Percentiles rank a stretch among this genome's conserved stretches.
These are phyloP conservation scores for Drechslera avenae DNA, from an alignment of 2,329 filamentous ascomycete species.

Conservation along the genomic window DNA sequence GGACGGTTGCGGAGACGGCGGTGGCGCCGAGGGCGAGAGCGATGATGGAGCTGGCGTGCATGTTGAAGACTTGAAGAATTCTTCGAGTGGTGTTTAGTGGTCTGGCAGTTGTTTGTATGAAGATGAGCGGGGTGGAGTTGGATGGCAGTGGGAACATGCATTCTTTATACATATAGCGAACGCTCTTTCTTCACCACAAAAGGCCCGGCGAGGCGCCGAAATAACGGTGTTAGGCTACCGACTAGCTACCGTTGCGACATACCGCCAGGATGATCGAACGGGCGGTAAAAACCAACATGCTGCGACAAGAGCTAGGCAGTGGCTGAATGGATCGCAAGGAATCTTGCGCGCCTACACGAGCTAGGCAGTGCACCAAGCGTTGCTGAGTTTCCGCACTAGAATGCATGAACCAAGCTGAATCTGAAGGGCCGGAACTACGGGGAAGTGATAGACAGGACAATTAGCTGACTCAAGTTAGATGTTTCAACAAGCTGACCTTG, in stretches of 20 bases:
- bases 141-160: neutral
- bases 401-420: too few species aligned
- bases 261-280: too few species aligned
- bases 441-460: too few species aligned
- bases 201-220: neutral
- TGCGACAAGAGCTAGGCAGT: too few species aligned
- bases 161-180: neutral
- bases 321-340: neutral
- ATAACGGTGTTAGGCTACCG: neutral
- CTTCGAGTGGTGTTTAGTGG: neutral
- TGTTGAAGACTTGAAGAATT: neutral
- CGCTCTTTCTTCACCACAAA: neutral
- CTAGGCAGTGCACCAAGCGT: too few species aligned
- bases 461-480: too few species aligned
- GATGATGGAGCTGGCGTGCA: constrained; percentile 9
- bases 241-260: neutral
- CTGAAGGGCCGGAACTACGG: too few species aligned
- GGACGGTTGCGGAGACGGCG: constrained; percentile 4
- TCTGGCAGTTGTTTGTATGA: neutral
- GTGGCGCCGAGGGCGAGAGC: constrained; percentile 7
- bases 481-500: too few species aligned
- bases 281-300: too few species aligned
- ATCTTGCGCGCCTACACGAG: too few species aligned
- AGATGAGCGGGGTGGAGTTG: neutral
- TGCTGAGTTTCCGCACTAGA: too few species aligned